Base-by-base conservation (phyloP, 805 yeast genomes). In the Hanseniaspora nectarophila region DNA sequence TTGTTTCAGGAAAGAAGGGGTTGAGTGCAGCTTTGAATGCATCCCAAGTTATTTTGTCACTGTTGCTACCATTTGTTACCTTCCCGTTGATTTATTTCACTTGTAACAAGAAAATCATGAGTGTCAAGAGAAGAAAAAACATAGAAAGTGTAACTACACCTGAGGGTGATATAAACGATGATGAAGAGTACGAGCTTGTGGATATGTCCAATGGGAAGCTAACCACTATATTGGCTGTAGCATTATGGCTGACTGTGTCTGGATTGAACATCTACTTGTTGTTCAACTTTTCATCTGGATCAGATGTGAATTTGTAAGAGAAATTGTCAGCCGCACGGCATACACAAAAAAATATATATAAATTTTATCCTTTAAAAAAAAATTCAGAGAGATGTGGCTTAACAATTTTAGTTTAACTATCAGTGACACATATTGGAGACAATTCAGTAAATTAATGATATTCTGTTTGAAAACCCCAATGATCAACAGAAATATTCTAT, bases 1-100 rank as follows among this genome's bases (percentile, higher is more conserved):
- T 80, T 12, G 72, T 79, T 23, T 77, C 87, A 5, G 97, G 96
- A 6, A 75, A 95, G 56, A 82, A 80, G 59, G 96, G 96, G 0
- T 68, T 88, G 45, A 75, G 85, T 23, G 76, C 75, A 18, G 85
- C 86, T 15, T 72, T 88, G 58, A 89, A 88, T 63, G 84, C 83
- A 1, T 80, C 88, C 31, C 97, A 88, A 68, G 97, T 88, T 29
- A 83, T 86, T 20, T 72, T 88, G 37, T 80, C 90, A 2, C 63
- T 88, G 37, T 71, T 88, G 51, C 71, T 88, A 53, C 97, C 97
- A 7, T 80, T 86, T 59, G 92, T 88, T 13, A 78, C 86, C 35
- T 95, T 95, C 0, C 97, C 97, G 18, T 70, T 88, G 61, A 75
- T 88, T 52, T 82, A 78, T 62, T 84, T 88, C 64, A 88, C 95